Percentiles rank a stretch among this genome's conserved stretches.
Evolutionary conservation across 2,329 filamentous ascomycete species (phyloP).

Genomic region (Microdochium trichocladiopsis): DNA sequence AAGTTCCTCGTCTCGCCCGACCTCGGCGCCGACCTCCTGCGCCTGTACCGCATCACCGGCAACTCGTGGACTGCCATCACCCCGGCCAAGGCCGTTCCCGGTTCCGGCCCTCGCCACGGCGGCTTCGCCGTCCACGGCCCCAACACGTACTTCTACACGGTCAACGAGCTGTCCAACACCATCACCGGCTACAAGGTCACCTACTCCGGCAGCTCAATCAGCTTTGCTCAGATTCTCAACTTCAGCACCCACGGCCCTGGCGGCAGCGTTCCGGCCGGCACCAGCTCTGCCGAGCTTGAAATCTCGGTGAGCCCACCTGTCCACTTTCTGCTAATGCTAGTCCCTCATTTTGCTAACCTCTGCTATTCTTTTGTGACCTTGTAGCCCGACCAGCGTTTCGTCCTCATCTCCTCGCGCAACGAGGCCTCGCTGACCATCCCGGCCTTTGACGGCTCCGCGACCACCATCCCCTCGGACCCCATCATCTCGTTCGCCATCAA

Average conservation of each 20-base stretch:
- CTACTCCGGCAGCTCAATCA: conserved; percentile 36
- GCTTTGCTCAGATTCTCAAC: conserved; percentile 37
- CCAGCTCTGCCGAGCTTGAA: conserved; percentile 47
- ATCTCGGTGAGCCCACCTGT: conserved; percentile 44
- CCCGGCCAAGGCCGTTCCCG: conserved; percentile 36
- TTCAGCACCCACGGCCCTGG: conserved; percentile 40
- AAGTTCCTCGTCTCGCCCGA: conserved; percentile 59
- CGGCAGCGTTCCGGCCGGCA: conserved; percentile 28
- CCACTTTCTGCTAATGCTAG: neutral
- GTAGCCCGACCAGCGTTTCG: conserved; percentile 52
- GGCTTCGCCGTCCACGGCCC: conserved; percentile 41
- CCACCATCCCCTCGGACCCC: conserved; percentile 50
- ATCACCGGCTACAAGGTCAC: conserved; percentile 49
- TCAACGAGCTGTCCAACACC: conserved; percentile 53
- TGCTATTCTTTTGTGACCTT: too few species aligned
- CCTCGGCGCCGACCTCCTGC: conserved; percentile 56
- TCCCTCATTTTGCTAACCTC: too few species aligned
- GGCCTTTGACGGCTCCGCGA: conserved; percentile 30
- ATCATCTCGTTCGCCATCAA: conserved; percentile 56
- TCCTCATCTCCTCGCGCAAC: conserved; percentile 62
- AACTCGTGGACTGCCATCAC: conserved; percentile 29
- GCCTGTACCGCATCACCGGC: conserved; percentile 43
- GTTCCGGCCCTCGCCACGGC: conserved; percentile 59
- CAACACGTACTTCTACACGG: conserved; percentile 50
- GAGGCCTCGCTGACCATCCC: conserved; percentile 46